phyloP scores from a whole-genome alignment of 345 rosid species.

The Chamaenerion angustifolium region DNA sequence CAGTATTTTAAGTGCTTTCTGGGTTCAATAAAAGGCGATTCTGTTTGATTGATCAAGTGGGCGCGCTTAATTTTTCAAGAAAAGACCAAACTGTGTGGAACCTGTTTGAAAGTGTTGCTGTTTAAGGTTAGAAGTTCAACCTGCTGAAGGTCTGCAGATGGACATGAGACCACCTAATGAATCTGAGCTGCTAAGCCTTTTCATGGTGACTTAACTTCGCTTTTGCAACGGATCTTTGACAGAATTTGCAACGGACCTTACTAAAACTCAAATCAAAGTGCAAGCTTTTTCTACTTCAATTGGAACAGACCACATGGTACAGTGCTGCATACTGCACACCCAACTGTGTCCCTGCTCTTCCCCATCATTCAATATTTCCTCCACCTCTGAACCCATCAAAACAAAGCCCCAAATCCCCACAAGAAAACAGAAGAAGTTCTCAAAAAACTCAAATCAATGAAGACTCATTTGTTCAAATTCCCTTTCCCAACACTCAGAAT shows the following conservation, averaged over 20 bases:
- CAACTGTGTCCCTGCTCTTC: neutral
- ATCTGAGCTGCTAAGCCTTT: slow-evolving; percentile 63
- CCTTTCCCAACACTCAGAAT: neutral
- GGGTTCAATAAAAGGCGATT: neutral
- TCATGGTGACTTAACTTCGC: slow-evolving; percentile 30
- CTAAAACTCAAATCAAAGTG: too few species aligned
- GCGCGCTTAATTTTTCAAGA: too few species aligned
- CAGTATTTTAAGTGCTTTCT: too few species aligned
- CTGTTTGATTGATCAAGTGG: neutral
- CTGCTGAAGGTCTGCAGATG: slow-evolving; percentile 33
- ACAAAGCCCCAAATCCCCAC: slow-evolving; percentile 1
- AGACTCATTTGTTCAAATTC: neutral
- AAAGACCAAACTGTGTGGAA: neutral
- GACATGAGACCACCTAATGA: slow-evolving; percentile 76
- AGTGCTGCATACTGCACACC: neutral
- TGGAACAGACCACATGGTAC: too few species aligned
- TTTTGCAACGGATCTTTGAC: neutral
- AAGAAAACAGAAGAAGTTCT: neutral
- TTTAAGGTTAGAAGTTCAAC: too few species aligned
- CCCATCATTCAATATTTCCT: slow-evolving; percentile 1
- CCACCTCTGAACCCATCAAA: slow-evolving; percentile 5
- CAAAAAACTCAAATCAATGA: neutral
- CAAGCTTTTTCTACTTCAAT: too few species aligned
- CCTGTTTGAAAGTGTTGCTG: too few species aligned
- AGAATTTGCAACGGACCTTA: neutral